A percentile compares a stretch with the other conserved stretches of the same genome.
phyloP scores from a whole-genome alignment of 495 filamentous ascomycete species.

The Aspergillus indologenus region DNA sequence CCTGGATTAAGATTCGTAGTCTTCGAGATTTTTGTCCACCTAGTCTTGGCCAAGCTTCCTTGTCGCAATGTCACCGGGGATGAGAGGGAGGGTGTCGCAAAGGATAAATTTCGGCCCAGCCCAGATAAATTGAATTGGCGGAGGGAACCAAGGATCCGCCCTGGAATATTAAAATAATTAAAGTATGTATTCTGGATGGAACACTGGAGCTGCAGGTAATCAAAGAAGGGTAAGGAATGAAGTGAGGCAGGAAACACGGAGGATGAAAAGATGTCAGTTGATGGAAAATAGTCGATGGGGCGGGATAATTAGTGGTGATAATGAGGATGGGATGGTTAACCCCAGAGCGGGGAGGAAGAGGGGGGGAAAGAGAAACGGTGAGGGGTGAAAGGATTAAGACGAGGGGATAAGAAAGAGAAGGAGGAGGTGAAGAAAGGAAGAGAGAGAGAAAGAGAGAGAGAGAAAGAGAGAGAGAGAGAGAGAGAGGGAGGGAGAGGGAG shows the following conservation, averaged over 20 bases:
- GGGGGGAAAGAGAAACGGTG: neutral
- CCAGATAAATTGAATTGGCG: neutral
- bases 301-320: neutral
- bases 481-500: constrained; percentile 15
- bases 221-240: constrained; percentile 4
- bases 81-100: neutral
- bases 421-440: constrained; percentile 12
- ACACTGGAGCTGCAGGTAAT: constrained; percentile 1
- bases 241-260: constrained; percentile 11
- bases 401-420: neutral
- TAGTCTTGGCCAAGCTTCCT: neutral
- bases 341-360: neutral
- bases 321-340: constrained; percentile 4
- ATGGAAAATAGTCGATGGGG: neutral
- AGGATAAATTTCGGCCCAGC: neutral
- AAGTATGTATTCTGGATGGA: neutral
- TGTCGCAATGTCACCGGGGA: neutral
- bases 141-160: neutral
- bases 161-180: neutral
- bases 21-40: neutral
- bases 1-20: neutral
- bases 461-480: constrained; percentile 17
- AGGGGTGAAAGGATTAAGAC: neutral
- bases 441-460: constrained; percentile 17
- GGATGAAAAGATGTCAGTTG: constrained; percentile 1